Base-by-base conservation (phyloP, 176 grass and related monocot species). In the Raddia distichophylla region DNA sequence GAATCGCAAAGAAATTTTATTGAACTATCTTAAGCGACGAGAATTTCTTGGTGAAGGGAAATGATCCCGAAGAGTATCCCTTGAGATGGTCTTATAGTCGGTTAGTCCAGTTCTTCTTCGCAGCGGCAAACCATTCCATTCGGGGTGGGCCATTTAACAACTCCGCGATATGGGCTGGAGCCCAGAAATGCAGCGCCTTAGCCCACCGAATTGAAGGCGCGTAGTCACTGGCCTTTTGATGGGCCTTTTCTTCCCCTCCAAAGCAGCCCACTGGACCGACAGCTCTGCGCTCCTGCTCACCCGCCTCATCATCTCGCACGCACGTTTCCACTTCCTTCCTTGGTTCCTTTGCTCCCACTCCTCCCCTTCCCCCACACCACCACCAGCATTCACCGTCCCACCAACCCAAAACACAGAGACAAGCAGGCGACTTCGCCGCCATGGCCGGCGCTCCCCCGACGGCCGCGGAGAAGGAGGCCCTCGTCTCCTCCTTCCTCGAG, bases 401-500 rank as follows among this genome's bases (percentile, higher is more conserved):
- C 59, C 42, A 88, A 64, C 74, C 68, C 81, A 35, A 27, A 72
- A 47, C 67, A 33, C 17, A 13, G 33, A 20, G 35, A 17, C 48
- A 19, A 27, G 27, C 10, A 35, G 20, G 34, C 65, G 76, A 32
- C 72, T 45, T 18, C 60, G 83, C 49, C 66, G 78, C 17, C 78
- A 90, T 90, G 88, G 83, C 88, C 53, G 88, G 79, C 67, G 74
- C 42, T 33, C 56, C 80, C 22, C 82, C 81, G 60, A 51, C 89
- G 42, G 46, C 76, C 32, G 77, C 70, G 50, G 89, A 88, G 73
- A 89, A 80, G 84, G 88, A 91, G 74, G 71, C 64, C 50, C 77
- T 99, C 20, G 84, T 99, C 76, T 91, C 93, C 8, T 86, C 75
- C 64, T 99, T 99, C 87, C 89, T 95, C 76, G 96, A 99, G 91